phyloP scores from a whole-genome alignment of 1,139 yeast genomes.

The Suhomyces coccinellae region DNA sequence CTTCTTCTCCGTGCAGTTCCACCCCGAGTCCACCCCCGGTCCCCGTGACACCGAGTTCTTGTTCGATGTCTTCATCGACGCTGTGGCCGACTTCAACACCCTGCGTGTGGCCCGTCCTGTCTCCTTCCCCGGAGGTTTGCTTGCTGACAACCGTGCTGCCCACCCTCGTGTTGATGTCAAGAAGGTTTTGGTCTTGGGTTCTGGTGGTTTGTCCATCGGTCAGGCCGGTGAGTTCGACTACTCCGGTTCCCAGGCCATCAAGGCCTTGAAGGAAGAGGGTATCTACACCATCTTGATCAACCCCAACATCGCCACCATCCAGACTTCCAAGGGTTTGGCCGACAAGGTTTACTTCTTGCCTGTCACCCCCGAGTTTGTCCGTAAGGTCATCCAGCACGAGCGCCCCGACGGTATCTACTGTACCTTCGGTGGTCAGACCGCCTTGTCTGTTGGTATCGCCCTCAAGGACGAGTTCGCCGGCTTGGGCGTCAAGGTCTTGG shows the following conservation, averaged over 20 bases:
- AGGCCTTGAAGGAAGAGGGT: constrained; percentile 96
- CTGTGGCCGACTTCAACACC: constrained; percentile 65
- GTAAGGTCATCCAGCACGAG: constrained; percentile 92
- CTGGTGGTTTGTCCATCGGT: constrained; percentile 98
- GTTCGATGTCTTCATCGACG: constrained; percentile 86
- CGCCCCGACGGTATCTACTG: constrained; percentile 96
- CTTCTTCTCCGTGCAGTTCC: constrained; percentile 98
- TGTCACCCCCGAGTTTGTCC: constrained; percentile 92
- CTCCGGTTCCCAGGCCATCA: constrained; percentile 93
- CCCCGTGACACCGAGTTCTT: constrained; percentile 98
- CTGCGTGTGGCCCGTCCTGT: constrained; percentile 67
- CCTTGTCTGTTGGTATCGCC: constrained; percentile 90
- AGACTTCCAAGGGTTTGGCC: constrained; percentile 96
- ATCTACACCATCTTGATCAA: constrained; percentile 92
- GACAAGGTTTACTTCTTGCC: constrained; percentile 97
- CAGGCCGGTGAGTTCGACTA: constrained; percentile 99
- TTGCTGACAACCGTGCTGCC: constrained; percentile 70
- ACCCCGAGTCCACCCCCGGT: constrained; percentile 99
- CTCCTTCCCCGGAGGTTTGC: constrained; percentile 84
- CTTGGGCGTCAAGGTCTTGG: constrained; percentile 91
- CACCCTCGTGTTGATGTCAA: constrained; percentile 79
- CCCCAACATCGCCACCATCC: constrained; percentile 98
- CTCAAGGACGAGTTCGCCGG: constrained; percentile 92
- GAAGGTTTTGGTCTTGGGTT: constrained; percentile 94
- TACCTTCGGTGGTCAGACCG: constrained; percentile 99